Percentiles rank a stretch among this genome's conserved stretches.
Conservation (phyloP, 495 filamentous ascomycete species). For the Hypomontagnella monticulosa region DNA sequence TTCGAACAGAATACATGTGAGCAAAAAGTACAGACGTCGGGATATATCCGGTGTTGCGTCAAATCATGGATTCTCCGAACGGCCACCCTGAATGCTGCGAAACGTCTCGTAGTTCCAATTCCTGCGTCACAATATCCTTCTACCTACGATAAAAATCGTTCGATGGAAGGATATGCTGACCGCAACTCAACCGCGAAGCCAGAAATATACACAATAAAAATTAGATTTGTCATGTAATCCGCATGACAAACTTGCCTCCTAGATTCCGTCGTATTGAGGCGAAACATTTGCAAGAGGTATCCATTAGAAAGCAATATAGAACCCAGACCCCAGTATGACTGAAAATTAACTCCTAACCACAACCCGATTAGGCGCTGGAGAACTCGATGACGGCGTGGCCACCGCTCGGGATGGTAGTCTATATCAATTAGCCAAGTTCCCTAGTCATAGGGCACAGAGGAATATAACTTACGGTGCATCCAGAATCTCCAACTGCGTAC, state of each 20-base stretch:
- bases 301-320: constrained; percentile 47
- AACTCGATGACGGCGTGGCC: constrained; percentile 52
- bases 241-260: constrained; percentile 31
- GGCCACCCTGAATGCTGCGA: constrained; percentile 19
- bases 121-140: constrained; percentile 2
- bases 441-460: neutral
- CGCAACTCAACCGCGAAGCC: constrained; percentile 31
- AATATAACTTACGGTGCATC: constrained; percentile 73
- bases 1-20: constrained; percentile 14
- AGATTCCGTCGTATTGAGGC: constrained; percentile 34
- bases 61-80: constrained; percentile 23
- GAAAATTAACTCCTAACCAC: constrained; percentile 30
- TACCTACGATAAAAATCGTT: neutral
- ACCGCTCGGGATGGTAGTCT: constrained; percentile 53
- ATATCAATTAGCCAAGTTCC: constrained; percentile 31
- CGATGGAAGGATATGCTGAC: constrained; percentile 2
- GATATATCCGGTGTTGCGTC: constrained; percentile 18
- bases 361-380: constrained; percentile 35
- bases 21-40: constrained; percentile 7
- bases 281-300: constrained; percentile 44
- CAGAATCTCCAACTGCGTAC: constrained; percentile 65
- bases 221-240: constrained; percentile 42
- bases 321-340: constrained; percentile 38
- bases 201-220: constrained; percentile 50
- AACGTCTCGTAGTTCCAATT: constrained; percentile 24